Evolutionary conservation across 306 rosid species (phyloP).

Genomic region (Cicer cuneatum): DNA sequence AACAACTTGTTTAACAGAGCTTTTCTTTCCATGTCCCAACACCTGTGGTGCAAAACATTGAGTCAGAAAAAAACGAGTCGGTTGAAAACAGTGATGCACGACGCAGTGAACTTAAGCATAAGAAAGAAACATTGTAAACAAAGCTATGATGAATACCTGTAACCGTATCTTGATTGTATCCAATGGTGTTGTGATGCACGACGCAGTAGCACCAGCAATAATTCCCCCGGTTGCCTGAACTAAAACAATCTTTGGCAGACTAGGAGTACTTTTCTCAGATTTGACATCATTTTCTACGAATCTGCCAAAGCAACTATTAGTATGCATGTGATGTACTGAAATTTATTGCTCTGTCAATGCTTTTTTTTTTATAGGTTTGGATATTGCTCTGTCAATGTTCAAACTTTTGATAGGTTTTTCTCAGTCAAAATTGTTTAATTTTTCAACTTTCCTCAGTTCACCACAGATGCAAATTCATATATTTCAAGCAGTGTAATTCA

Average conservation of each 20-base stretch:
- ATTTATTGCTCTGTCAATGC: conserved; percentile 22
- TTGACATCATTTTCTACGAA: conserved; percentile 48
- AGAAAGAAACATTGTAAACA: conserved; percentile 35
- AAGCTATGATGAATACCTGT: conserved; percentile 65
- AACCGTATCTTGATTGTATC: conserved; percentile 95
- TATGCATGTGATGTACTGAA: conserved; percentile 6
- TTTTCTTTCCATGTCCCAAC: conserved; percentile 68
- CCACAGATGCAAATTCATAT: conserved; percentile 12
- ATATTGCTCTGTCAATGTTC: conserved; percentile 15
- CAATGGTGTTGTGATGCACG: conserved; percentile 86
- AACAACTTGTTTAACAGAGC: conserved; percentile 74
- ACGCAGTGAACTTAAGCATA: background rate
- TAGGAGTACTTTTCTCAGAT: conserved; percentile 53
- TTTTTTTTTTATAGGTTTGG: too few species aligned
- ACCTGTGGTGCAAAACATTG: conserved; percentile 60
- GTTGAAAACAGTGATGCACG: conserved; percentile 6
- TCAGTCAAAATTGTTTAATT: background rate
- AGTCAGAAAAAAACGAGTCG: conserved; percentile 31
- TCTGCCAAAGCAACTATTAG: conserved; percentile 49
- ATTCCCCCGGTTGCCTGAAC: conserved; percentile 91
- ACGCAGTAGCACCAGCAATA: conserved; percentile 85
- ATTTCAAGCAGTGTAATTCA: conserved; percentile 20
- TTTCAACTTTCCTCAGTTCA: conserved; percentile 31
- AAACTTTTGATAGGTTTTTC: conserved; percentile 30
- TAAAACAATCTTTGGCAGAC: conserved; percentile 57